phyloP scores from a whole-genome alignment of 169 alveolate genomes.

The Perkinsus chesapeaki region DNA sequence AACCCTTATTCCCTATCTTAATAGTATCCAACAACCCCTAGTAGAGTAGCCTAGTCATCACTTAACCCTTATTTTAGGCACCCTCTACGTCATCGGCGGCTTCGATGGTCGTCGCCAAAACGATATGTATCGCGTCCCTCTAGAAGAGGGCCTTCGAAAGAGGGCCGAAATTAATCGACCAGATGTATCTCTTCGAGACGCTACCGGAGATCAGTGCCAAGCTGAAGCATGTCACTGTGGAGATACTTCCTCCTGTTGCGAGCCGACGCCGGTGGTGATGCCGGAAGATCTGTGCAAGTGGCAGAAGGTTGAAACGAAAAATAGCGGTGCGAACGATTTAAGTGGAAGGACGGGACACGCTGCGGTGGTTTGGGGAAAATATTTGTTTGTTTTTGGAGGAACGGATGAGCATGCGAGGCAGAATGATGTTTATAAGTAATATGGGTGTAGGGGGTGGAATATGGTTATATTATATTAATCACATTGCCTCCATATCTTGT shows the following conservation, averaged over 20 bases:
- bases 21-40: too few species aligned
- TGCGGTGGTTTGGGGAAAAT: conserved; percentile 37
- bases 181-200: conserved; percentile 14
- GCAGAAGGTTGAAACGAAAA: conserved; percentile 15
- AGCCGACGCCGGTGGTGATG: conserved; percentile 15
- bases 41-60: too few species aligned
- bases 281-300: conserved; percentile 38
- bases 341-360: conserved; percentile 49
- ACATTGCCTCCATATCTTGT: too few species aligned
- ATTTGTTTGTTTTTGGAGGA: conserved; percentile 61
- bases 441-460: too few species aligned
- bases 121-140: conserved; percentile 42
- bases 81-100: conserved; percentile 58
- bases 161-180: conserved; percentile 15
- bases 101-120: conserved; percentile 59
- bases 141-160: not conserved
- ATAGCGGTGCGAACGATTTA: not conserved
- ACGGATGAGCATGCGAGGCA: conserved; percentile 37
- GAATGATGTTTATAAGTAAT: not conserved
- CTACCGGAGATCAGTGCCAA: not conserved
- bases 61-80: too few species aligned
- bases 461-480: too few species aligned
- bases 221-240: not conserved
- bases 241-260: not conserved
- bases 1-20: not conserved